Evolutionary conservation across 2,329 filamentous ascomycete genomes (phyloP), one percentile per base, ranked within the genome.

Genomic region (Rhynchosporium secalis): DNA sequence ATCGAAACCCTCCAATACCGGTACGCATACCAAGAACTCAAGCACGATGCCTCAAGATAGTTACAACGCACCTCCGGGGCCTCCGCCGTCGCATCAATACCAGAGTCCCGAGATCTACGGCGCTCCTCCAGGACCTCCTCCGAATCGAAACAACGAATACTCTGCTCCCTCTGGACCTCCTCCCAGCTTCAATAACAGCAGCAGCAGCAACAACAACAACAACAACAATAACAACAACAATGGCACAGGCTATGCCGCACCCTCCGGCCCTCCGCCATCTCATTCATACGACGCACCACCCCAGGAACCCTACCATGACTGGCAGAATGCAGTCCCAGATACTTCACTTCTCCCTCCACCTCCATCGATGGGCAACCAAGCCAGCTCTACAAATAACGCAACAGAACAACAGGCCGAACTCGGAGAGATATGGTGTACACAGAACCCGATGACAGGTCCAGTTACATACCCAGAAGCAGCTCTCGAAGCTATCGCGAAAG

Each of bases 291-390:
- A 71, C 26, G 73, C 71, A 4, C 77, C 78, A 33, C 78, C 77
- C 8, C 63, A 69, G 57, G 61, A 63, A 45, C 69, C 70, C 60
- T 73, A 85, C 68, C 88, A 92, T 72, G 85, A 90, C 75, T 92
- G 90, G 90, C 80, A 86, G 67, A 72, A 82, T 6, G 83, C 86
- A 3, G 87, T 92, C 1, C 88, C 89, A 0, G 89, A 92, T 73
- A 91, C 85, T 1, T 80, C 88, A 0, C 80, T 90, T 9, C 84
- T 92, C 48, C 89, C 89, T 1, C 89, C 89, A 0, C 90, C 90
- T 0, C 90, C 90, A 0, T 82, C 83, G 36, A 45, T 57, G 59
- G 84, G 84, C 55, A 85, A 86, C 70, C 85, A 90, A 63, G 77
- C 75, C 38, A 91, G 88, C 12, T 85, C 86, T 0, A 82, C 87